Conservation (phyloP, 78 protist species). For the Bigelowiella natans region DNA sequence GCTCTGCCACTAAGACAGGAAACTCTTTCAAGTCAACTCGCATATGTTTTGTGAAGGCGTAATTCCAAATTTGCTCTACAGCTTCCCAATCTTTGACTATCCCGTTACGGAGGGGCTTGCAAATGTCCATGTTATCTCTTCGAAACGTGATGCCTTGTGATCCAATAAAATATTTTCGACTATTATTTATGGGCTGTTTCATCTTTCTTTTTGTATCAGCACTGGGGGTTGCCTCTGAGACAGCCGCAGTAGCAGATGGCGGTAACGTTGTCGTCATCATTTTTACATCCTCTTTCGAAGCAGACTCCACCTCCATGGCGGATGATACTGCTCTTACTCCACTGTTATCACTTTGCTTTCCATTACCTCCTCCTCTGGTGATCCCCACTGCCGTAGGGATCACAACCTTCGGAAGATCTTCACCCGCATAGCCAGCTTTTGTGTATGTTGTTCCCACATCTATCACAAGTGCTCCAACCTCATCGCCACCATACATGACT, state of each 20-base stretch:
- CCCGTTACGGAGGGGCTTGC: not conserved
- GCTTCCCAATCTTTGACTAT: not conserved
- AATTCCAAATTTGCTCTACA: not conserved
- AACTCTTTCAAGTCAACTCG: not conserved
- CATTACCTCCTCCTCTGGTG: too few relatives aligned
- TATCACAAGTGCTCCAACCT: not conserved
- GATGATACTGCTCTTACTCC: too few relatives aligned
- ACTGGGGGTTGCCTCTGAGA: not conserved
- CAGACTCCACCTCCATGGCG: not conserved
- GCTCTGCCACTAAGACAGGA: not conserved
- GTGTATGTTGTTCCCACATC: not conserved
- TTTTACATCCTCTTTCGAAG: not conserved
- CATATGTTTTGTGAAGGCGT: not conserved
- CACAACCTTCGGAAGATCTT: not conserved
- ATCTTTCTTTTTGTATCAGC: not conserved
- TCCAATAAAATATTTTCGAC: not conserved
- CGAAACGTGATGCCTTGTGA: not conserved
- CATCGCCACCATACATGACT: constrained; percentile 7
- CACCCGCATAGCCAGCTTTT: not conserved
- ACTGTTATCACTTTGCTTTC: too few relatives aligned
- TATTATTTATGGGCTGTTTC: too few relatives aligned
- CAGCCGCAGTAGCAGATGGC: not conserved
- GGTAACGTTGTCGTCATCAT: not conserved
- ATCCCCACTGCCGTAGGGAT: not conserved
- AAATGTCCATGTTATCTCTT: not conserved